Conservation (phyloP, 2,329 filamentous ascomycete genomes). For the Lanzia echinophila region DNA sequence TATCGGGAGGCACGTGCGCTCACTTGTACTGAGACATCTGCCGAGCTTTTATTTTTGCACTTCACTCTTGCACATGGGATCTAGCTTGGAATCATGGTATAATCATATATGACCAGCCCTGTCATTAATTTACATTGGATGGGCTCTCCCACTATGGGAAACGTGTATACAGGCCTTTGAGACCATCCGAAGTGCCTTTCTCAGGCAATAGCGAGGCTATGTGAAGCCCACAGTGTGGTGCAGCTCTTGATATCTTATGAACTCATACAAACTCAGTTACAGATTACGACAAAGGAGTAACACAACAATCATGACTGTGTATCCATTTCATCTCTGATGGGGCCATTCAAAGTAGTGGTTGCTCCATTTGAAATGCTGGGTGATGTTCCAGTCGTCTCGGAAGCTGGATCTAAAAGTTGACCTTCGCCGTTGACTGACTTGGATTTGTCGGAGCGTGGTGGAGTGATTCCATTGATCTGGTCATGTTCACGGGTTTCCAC, state of each 20-base stretch:
- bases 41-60: too few relatives aligned
- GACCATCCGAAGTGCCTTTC: neutral
- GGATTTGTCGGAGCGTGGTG: conserved; percentile 27
- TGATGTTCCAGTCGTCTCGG: neutral
- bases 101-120: neutral
- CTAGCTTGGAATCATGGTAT: neutral
- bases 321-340: neutral
- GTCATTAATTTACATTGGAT: neutral
- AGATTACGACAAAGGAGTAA: neutral
- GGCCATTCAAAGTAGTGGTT: neutral
- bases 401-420: neutral
- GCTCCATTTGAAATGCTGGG: neutral
- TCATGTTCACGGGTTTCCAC: conserved; percentile 10
- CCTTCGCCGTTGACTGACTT: conserved; percentile 22
- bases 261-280: neutral
- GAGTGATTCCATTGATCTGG: conserved; percentile 26
- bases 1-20: neutral
- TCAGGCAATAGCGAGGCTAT: neutral
- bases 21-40: neutral
- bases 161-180: neutral
- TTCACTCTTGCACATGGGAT: neutral
- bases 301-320: neutral
- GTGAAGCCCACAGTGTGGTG: neutral
- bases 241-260: neutral
- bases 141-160: neutral